Evolutionary conservation across 306 rosid genomes (phyloP).

Genomic region (Dryas drummondii): DNA sequence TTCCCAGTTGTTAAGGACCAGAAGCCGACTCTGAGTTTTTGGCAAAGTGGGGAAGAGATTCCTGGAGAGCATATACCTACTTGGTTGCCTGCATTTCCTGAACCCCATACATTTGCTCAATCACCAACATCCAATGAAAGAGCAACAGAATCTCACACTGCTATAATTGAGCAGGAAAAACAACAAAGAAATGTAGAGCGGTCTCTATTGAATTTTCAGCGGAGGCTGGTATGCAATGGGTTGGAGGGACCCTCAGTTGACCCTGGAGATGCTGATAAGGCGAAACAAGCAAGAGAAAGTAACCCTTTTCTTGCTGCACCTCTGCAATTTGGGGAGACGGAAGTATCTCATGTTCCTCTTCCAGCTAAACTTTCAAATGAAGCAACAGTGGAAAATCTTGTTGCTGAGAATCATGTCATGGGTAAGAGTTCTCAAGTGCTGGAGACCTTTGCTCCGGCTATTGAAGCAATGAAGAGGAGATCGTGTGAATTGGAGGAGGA

Average conservation of each 20-base stretch:
- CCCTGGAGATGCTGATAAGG: slow-evolving; percentile 44
- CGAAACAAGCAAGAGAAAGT: slow-evolving; percentile 45
- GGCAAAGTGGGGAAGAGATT: slow-evolving; percentile 58
- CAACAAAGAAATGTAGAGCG: slow-evolving; percentile 45
- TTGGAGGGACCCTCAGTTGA: slow-evolving; percentile 46
- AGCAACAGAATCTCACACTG: slow-evolving; percentile 35
- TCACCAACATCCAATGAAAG: slow-evolving; percentile 34
- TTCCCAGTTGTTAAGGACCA: slow-evolving; percentile 69
- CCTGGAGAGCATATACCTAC: slow-evolving; percentile 70
- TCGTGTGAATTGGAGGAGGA: slow-evolving; percentile 42
- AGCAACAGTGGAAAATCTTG: slow-evolving; percentile 30
- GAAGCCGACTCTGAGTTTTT: slow-evolving; percentile 51
- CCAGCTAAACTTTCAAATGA: slow-evolving; percentile 55
- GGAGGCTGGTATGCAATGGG: slow-evolving; percentile 42
- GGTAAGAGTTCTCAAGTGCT: slow-evolving; percentile 52
- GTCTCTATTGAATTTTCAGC: slow-evolving; percentile 50
- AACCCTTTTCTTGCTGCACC: slow-evolving; percentile 80
- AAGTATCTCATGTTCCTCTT: slow-evolving; percentile 54
- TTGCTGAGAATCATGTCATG: slow-evolving; percentile 36
- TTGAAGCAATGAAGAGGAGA: slow-evolving; percentile 61
- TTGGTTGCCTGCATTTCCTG: slow-evolving; percentile 89
- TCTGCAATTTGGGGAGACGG: slow-evolving; percentile 67
- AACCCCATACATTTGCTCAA: slow-evolving; percentile 42
- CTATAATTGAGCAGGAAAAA: slow-evolving; percentile 46
- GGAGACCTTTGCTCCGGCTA: slow-evolving; percentile 78